Percentiles rank a stretch among this genome's conserved stretches.
These are phyloP conservation scores for Monosporascus sp. DNA, from an alignment of 2,329 filamentous ascomycete species.

Conservation along the genomic window DNA sequence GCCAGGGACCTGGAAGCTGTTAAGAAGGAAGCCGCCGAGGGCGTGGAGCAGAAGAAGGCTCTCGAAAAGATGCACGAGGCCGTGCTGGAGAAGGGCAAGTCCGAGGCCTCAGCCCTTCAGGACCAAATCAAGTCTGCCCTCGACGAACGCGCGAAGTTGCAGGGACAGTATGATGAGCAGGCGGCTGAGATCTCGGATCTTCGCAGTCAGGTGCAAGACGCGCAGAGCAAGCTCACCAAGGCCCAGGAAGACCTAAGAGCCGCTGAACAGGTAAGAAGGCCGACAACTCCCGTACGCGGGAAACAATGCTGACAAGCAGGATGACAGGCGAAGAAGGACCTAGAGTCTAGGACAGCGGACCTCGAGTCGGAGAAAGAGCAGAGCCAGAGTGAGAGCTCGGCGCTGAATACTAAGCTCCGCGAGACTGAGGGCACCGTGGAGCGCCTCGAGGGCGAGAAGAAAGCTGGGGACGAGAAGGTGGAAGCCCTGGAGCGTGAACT, in stretches of 20 bases:
- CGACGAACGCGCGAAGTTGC: constrained; percentile 23
- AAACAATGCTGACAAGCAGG: background rate
- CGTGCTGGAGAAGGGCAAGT: constrained; percentile 12
- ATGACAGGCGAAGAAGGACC: constrained; percentile 19
- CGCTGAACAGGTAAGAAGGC: constrained; percentile 24
- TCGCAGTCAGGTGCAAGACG: constrained; percentile 27
- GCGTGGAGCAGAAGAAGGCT: constrained; percentile 14
- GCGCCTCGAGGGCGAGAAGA: constrained; percentile 21
- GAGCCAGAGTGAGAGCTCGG: constrained; percentile 14
- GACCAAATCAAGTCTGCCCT: constrained; percentile 21
- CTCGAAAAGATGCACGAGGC: constrained; percentile 1
- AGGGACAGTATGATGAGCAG: constrained; percentile 27
- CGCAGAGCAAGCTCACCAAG: constrained; percentile 32
- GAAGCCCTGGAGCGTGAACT: constrained; percentile 16
- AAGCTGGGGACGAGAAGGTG: constrained; percentile 11
- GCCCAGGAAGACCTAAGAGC: constrained; percentile 31
- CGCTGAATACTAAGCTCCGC: constrained; percentile 12
- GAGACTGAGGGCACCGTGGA: constrained; percentile 13
- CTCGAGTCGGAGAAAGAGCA: constrained; percentile 17
- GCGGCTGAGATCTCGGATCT: constrained; percentile 24
- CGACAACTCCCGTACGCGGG: background rate
- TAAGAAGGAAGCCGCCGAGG: constrained; percentile 16
- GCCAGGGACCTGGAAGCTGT: constrained; percentile 15
- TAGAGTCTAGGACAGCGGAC: constrained; percentile 19
- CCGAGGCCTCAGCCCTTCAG: constrained; percentile 9